Conservation (phyloP, 805 yeast genomes). For the Hyphopichia homilentoma region DNA sequence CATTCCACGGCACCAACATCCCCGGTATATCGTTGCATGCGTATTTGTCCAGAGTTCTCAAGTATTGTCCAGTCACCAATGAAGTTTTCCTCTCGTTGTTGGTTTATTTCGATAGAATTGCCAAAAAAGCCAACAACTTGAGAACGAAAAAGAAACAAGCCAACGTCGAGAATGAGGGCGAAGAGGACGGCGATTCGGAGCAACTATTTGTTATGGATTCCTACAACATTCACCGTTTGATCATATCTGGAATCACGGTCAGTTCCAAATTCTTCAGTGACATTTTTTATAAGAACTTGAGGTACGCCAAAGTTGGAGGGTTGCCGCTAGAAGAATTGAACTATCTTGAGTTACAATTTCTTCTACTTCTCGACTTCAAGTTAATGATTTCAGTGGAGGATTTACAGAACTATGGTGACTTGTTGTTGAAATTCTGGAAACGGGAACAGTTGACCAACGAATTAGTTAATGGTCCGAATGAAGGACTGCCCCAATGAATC, state of each 20-base stretch:
- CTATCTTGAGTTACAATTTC: constrained; percentile 85
- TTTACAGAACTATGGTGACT: constrained; percentile 83
- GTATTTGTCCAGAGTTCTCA: constrained; percentile 82
- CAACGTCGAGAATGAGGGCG: constrained; percentile 7
- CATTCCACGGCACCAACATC: constrained; percentile 93
- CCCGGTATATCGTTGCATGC: constrained; percentile 94
- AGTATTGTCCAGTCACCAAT: constrained; percentile 97
- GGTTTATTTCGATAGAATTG: constrained; percentile 92
- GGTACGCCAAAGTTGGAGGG: constrained; percentile 96
- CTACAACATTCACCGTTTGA: constrained; percentile 88
- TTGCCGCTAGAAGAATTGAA: constrained; percentile 90
- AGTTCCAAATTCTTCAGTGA: constrained; percentile 93
- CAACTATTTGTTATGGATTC: constrained; percentile 93
- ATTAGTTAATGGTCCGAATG: constrained; percentile 18
- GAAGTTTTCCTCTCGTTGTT: constrained; percentile 88
- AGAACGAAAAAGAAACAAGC: constrained; percentile 16
- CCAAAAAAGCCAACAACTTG: constrained; percentile 68
- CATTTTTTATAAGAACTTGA: constrained; percentile 87
- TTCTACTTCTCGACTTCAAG: constrained; percentile 79
- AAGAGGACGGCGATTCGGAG: constrained; percentile 18
- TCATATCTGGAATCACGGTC: constrained; percentile 93
- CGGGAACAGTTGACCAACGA: constrained; percentile 54
- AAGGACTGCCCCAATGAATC: constrained; percentile 1
- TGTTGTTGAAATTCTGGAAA: constrained; percentile 80
- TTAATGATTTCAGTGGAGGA: constrained; percentile 87